Evolutionary conservation across 352 stramenopile genomes (phyloP), one percentile per base, ranked within the genome.

Genomic region (Globisporangium nodosum): DNA sequence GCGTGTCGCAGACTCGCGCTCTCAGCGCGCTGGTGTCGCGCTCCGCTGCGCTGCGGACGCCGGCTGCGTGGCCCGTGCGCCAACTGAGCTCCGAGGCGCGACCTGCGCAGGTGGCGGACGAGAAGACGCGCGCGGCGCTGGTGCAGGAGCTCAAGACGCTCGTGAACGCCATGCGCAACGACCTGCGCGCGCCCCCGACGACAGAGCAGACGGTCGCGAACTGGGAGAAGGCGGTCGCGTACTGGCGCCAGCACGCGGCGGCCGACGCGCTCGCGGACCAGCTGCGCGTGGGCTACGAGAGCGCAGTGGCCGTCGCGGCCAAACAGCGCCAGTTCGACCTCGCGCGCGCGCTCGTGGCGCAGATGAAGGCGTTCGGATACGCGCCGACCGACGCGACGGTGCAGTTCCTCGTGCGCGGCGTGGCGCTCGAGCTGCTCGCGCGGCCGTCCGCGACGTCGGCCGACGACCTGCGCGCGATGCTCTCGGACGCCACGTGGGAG

Each of bases 311-410:
- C 12, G 88, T 92, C 56, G 72, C 79, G 16, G 73, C 72, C 54
- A 92, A 92, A 69, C 81, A 92, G 63, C 67, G 70, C 30, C 76
- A 92, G 56, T 85, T 88, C 37, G 57, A 69, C 6, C 46, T 89
- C 16, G 76, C 74, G 8, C 58, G 53, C 24, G 68, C 51, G 20
- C 63, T 88, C 9, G 60, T 71, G 27, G 40, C 64, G 35, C 79
- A 90, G 67, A 80, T 88, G 70, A 65, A 78, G 59, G 13, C 56
- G 43, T 56, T 88, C 13, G 69, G 60, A 0, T 59, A 77, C 40
- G 52, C 43, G 2, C 63, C 65, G 3, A 71, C 72, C 16, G 59
- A 74, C n/a, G 42, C 56, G 18, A 85, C 68, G n/a, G 81, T 74
- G 52, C 61, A 67, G 50, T 84, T 68, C 47, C 49, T 85, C n/a